Percentiles rank a stretch among this genome's conserved stretches.
Conservation (phyloP, 495 filamentous ascomycete genomes). For the Neurospora cerealis region DNA sequence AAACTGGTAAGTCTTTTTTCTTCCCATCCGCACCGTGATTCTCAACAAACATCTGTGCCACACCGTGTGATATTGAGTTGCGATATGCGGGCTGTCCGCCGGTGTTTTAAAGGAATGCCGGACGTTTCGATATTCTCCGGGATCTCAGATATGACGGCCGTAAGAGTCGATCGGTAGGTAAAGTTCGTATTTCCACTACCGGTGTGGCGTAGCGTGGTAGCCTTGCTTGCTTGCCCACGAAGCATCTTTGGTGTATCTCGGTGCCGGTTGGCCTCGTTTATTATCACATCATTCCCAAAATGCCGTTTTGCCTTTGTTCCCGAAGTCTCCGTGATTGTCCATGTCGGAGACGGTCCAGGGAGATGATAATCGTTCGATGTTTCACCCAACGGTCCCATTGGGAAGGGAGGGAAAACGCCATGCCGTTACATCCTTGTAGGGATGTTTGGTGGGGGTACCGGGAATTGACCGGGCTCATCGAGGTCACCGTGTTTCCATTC, state of each 20-base stretch:
- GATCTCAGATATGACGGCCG: background rate
- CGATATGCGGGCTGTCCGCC: background rate
- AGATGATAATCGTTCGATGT: background rate
- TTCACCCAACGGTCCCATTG: background rate
- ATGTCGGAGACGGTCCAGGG: background rate
- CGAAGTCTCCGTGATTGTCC: background rate
- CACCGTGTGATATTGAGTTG: background rate
- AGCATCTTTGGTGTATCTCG: background rate
- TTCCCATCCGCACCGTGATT: background rate
- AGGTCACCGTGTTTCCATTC: background rate
- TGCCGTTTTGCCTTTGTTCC: background rate
- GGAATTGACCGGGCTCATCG: background rate
- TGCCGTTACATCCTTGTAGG: background rate
- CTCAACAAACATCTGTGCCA: background rate
- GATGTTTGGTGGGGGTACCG: background rate
- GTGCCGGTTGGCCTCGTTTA: background rate
- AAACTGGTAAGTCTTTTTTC: background rate
- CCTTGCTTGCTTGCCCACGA: background rate
- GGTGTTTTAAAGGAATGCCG: background rate
- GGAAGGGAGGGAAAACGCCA: background rate
- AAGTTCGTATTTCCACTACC: background rate
- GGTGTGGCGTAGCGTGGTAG: background rate
- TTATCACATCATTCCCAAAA: background rate
- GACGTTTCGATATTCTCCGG: background rate
- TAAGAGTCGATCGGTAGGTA: background rate